Conservation (phyloP, 1,139 yeast species). For the Suhomyces maxii region DNA sequence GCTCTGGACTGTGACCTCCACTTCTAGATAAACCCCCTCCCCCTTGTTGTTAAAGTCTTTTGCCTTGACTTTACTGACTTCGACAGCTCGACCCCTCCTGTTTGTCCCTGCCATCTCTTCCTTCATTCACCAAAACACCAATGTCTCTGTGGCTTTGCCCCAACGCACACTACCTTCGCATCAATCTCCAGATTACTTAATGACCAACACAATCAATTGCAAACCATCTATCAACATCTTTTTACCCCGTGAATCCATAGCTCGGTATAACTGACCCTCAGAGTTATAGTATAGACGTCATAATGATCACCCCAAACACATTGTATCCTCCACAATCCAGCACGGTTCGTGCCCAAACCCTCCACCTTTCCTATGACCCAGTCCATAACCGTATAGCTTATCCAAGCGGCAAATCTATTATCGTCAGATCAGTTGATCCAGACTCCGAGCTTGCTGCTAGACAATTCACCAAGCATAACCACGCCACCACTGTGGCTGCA, state of each 20-base stretch:
- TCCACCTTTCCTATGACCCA: constrained; percentile 73
- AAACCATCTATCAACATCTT: not conserved
- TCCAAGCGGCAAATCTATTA: constrained; percentile 78
- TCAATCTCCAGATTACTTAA: not conserved
- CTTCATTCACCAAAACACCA: not conserved
- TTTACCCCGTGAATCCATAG: not conserved
- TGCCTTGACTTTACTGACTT: not conserved
- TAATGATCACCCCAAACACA: constrained; percentile 31
- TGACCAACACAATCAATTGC: not conserved
- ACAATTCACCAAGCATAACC: constrained; percentile 74
- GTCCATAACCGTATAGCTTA: constrained; percentile 72
- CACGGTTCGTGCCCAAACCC: constrained; percentile 68
- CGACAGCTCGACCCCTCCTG: not conserved
- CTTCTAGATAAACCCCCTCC: no score
- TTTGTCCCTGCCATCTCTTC: not conserved
- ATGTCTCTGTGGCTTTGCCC: not conserved
- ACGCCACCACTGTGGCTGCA: constrained; percentile 66
- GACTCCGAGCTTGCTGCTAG: constrained; percentile 39
- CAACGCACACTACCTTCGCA: not conserved
- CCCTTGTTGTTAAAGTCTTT: no score
- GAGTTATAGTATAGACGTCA: constrained; percentile 8
- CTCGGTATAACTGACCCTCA: not conserved
- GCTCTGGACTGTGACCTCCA: no score
- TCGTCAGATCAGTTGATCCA: constrained; percentile 62
- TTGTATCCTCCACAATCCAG: constrained; percentile 74